Evolutionary conservation across 768 basidiomycete genomes (phyloP), one percentile per base, ranked within the genome.

Genomic region (Leucocoprinus leucothites): DNA sequence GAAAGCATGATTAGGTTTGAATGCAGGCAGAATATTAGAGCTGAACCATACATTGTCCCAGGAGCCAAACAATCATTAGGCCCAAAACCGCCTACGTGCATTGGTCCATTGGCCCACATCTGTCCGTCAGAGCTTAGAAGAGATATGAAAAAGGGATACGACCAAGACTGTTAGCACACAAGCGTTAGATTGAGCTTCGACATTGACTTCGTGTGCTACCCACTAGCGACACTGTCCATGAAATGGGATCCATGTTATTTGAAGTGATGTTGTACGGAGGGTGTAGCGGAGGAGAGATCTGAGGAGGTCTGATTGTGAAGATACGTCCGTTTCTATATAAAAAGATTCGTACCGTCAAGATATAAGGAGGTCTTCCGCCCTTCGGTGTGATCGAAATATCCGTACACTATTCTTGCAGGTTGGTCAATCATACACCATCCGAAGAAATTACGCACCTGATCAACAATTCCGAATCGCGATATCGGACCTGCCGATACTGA

Each of bases 241-340:
- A 56, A 44, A 77, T 74, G 1, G 70, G 57, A 53, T 61, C 63
- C 66, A 64, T 67, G 2, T 66, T 65, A 21, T 71, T 60, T n/a
- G 71, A 72, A 2, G 78, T 79, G 57, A 82, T 72, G 60, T 80
- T 81, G 52, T 70, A 73, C 5, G 81, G 79, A 0, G 82, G 79
- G 62, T 80, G 80, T 6, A 75, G 65, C 1, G 78, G 70, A 6
- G 81, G 81, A 1, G 78, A 74, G 7, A 82, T 67, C 80, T 82
- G 41, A 24, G 43, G 38, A 21, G 1, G 34, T 13, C 21, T 45
- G 36, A 40, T 47, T 13, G 46, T 25, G 16, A 18, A 16, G 38
- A 34, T 28, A 31, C 6, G 31, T 5, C 6, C 31, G 11, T 5
- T 1, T 47, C 24, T 3, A 47, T 6, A 31, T 31, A 31, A 5